Conservation (phyloP, 2,329 filamentous ascomycete genomes). For the Pseudopithomyces maydicus region DNA sequence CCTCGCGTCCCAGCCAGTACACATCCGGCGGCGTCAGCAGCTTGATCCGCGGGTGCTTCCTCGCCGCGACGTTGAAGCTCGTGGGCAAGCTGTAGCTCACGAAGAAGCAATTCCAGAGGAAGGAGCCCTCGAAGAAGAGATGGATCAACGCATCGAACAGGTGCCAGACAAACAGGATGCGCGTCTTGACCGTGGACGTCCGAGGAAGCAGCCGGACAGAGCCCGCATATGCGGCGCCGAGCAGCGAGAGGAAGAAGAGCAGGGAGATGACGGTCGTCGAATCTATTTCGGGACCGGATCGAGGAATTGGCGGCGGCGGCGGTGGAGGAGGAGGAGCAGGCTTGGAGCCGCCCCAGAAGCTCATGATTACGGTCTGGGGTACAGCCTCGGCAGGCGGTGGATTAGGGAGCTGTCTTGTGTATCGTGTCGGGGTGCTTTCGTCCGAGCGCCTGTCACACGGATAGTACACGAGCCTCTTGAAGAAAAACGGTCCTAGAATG, state of each 20-base stretch:
- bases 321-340: slow-evolving; percentile 60
- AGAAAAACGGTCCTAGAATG: not conserved
- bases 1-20: slow-evolving; percentile 59
- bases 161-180: slow-evolving; percentile 92
- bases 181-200: slow-evolving; percentile 61
- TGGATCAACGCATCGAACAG: slow-evolving; percentile 91
- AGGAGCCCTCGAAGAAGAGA: slow-evolving; percentile 87
- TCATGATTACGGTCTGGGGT: not conserved
- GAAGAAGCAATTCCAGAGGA: slow-evolving; percentile 94
- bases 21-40: slow-evolving; percentile 53
- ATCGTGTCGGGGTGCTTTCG: not conserved
- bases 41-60: slow-evolving; percentile 38
- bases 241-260: slow-evolving; percentile 58
- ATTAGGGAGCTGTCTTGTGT: not conserved
- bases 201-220: slow-evolving; percentile 59
- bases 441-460: slow-evolving; percentile 10
- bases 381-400: slow-evolving; percentile 3
- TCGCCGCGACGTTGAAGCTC: slow-evolving; percentile 32
- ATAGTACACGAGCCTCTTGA: slow-evolving; percentile 3
- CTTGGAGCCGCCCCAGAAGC: slow-evolving; percentile 18
- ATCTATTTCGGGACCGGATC: slow-evolving; percentile 52
- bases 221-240: slow-evolving; percentile 57
- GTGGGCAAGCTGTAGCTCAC: slow-evolving; percentile 56
- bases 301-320: slow-evolving; percentile 59
- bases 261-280: slow-evolving; percentile 61